Evolutionary conservation across 768 basidiomycete genomes (phyloP).

Genomic region (Lentinula sp.): DNA sequence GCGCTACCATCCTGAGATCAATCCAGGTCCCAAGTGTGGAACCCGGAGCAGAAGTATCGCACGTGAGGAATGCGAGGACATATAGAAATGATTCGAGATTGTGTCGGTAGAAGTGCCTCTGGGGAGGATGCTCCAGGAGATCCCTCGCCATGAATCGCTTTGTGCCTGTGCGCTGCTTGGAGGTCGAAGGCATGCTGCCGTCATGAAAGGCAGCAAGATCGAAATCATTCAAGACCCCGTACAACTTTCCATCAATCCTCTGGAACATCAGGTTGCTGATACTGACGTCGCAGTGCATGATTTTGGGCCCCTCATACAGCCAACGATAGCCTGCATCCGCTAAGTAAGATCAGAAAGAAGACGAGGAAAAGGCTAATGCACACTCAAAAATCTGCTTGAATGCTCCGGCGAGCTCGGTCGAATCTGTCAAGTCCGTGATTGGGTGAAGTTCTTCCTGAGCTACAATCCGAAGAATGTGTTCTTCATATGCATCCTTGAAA

Average conservation of each 20-base stretch:
- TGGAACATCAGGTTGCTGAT: slow-evolving; percentile 9
- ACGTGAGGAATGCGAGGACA: no score
- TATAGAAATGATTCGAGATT: slow-evolving; percentile 8
- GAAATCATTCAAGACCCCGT: slow-evolving; percentile 10
- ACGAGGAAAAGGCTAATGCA: no score
- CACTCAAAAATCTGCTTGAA: no score
- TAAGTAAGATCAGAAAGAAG: no score
- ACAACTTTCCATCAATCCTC: slow-evolving; percentile 8
- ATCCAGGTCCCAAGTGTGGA: no score
- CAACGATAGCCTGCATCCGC: not conserved
- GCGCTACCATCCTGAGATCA: no score
- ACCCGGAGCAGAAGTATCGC: no score
- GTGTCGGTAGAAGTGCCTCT: slow-evolving; percentile 1
- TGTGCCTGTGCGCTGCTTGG: not conserved
- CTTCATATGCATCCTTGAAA: no score
- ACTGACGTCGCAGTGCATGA: slow-evolving; percentile 13
- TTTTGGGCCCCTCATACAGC: slow-evolving; percentile 3
- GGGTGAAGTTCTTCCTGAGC: no score
- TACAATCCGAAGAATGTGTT: no score
- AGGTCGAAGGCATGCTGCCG: not conserved
- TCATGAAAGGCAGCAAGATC: slow-evolving; percentile 1
- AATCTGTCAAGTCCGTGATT: no score
- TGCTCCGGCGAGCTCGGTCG: no score
- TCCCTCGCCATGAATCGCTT: slow-evolving; percentile 3
- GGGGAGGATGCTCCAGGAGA: not conserved